These are phyloP conservation scores for Tubosaeta sp. DNA, from an alignment of 768 basidiomycete genomes.

Conservation along the genomic window DNA sequence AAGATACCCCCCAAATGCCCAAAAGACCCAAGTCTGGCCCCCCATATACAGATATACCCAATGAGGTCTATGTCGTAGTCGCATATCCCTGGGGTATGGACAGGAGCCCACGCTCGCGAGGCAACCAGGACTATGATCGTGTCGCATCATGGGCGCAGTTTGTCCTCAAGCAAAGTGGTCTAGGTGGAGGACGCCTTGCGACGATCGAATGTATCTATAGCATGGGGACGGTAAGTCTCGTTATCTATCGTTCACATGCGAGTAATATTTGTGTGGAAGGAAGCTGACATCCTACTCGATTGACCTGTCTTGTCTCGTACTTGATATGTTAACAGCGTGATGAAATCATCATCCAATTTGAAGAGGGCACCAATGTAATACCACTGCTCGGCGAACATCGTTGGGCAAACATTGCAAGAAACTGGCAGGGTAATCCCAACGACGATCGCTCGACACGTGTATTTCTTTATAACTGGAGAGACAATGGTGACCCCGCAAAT, in stretches of 20 bases:
- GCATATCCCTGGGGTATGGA: constrained; percentile 22
- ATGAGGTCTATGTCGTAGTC: constrained; percentile 23
- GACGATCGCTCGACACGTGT: constrained; percentile 17
- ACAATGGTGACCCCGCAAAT: constrained; percentile 28
- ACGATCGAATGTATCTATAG: constrained; percentile 22
- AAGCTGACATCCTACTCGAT: constrained; percentile 1
- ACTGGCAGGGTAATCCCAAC: constrained; percentile 8
- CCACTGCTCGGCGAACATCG: constrained; percentile 28
- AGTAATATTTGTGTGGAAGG: neutral
- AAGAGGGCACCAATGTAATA: constrained; percentile 18
- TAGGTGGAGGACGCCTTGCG: constrained; percentile 7
- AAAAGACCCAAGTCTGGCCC: constrained; percentile 23
- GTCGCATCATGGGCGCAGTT: constrained; percentile 24
- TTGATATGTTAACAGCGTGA: constrained; percentile 16
- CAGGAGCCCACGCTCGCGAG: neutral
- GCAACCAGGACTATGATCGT: constrained; percentile 14
- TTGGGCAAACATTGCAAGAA: constrained; percentile 14
- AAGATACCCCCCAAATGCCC: constrained; percentile 13
- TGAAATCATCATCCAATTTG: constrained; percentile 29
- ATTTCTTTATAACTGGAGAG: constrained; percentile 30
- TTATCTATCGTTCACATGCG: neutral
- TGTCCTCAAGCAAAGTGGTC: constrained; percentile 20
- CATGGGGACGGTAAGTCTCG: constrained; percentile 30
- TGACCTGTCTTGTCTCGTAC: neutral
- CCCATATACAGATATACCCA: constrained; percentile 21